Evolutionary conservation across 108 stramenopile genomes (phyloP).

Genomic region (Cylindrotheca fusiformis): DNA sequence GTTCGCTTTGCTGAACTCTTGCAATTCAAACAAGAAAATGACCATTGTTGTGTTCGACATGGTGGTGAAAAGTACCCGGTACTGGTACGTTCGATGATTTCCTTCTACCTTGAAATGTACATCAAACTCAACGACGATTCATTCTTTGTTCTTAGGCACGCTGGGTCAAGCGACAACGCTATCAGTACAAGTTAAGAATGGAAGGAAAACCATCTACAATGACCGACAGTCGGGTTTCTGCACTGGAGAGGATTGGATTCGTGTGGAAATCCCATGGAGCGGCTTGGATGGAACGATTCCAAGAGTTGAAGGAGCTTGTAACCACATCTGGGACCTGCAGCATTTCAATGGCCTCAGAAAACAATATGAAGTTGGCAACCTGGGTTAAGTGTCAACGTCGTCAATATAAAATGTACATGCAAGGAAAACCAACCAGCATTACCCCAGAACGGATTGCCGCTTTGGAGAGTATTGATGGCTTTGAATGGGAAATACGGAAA

Average conservation of each 20-base stretch:
- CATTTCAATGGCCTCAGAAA: constrained; percentile 1
- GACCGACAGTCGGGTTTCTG: constrained; percentile 35
- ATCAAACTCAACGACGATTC: background rate
- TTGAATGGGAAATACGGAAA: constrained; percentile 20
- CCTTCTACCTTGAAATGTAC: background rate
- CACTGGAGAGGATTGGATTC: constrained; percentile 38
- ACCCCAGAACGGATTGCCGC: constrained; percentile 47
- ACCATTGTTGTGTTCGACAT: constrained; percentile 17
- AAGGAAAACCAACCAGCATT: constrained; percentile 39
- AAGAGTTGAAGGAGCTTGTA: constrained; percentile 17
- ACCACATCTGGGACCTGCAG: constrained; percentile 20
- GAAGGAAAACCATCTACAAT: constrained; percentile 37
- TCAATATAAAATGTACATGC: constrained; percentile 42
- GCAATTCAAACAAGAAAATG: constrained; percentile 18
- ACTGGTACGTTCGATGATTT: background rate
- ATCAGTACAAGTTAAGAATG: constrained; percentile 35
- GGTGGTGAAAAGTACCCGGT: background rate
- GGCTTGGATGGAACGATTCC: constrained; percentile 25
- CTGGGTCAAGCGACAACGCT: constrained; percentile 42
- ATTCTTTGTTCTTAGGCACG: background rate
- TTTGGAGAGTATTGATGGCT: constrained; percentile 46
- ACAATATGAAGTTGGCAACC: constrained; percentile 1
- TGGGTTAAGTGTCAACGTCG: constrained; percentile 38
- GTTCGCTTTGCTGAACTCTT: constrained; percentile 15
- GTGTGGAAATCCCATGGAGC: constrained; percentile 36